Percentiles rank a stretch among this genome's conserved stretches.
These are phyloP conservation scores for Trifolium pratense DNA, from an alignment of 306 rosid genomes.

Conservation along the genomic window DNA sequence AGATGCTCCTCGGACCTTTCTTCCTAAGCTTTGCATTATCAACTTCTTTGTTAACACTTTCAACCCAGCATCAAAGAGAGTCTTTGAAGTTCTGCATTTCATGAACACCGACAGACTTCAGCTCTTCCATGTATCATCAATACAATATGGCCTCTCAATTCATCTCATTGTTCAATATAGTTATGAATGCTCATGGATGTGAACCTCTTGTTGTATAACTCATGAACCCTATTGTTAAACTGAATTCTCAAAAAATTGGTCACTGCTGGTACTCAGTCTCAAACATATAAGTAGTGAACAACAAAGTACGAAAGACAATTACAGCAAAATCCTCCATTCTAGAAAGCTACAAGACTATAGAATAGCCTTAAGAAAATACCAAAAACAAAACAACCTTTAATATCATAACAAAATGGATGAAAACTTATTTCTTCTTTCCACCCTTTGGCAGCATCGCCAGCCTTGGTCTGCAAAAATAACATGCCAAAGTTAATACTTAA, in stretches of 20 bases:
- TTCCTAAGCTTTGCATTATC: too few species aligned
- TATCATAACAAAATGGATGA: conserved; percentile 5
- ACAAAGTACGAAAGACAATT: conserved; percentile 31
- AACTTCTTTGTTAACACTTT: too few species aligned
- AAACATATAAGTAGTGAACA: conserved; percentile 22
- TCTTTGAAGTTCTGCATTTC: too few species aligned
- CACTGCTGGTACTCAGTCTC: conserved; percentile 37
- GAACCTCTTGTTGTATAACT: too few species aligned
- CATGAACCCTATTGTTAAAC: too few species aligned
- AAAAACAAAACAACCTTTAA: conserved; percentile 36
- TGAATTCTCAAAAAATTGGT: conserved; percentile 49
- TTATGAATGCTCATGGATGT: too few species aligned
- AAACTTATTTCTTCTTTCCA: conserved; percentile 79
- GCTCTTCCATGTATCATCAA: too few species aligned
- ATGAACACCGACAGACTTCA: too few species aligned
- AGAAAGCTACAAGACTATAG: conserved; percentile 38
- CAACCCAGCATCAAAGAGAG: too few species aligned
- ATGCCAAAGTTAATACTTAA: neutral
- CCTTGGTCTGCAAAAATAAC: conserved; percentile 70
- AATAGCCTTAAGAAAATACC: conserved; percentile 29
- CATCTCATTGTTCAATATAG: too few species aligned
- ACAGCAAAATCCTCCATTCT: conserved; percentile 30
- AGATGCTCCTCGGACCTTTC: too few species aligned
- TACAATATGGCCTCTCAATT: too few species aligned
- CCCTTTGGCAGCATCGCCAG: conserved; percentile 84